Evolutionary conservation across 2,329 filamentous ascomycete species (phyloP), one percentile per base, ranked within the genome.

Genomic region (Emmonsia crescens): DNA sequence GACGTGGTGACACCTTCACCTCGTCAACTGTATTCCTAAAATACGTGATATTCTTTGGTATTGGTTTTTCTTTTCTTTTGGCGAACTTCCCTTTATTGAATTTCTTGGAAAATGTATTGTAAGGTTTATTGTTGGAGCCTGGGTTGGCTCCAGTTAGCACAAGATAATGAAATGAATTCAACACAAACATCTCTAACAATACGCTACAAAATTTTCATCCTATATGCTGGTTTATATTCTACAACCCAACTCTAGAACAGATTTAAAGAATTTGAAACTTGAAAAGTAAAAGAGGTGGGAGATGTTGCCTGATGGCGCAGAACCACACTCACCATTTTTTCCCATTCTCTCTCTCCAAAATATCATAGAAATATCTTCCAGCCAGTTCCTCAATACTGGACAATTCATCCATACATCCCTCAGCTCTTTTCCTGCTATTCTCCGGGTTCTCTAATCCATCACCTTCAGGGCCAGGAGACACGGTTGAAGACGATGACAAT

Each of bases 11-110:
- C 38, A n/a, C 52, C 65, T 2, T 56, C 61, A n/a, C 59, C 62
- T 12, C 65, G 65, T 1, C 63, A 60, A 57, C 27, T 55, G 49
- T 68, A 69, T 60, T 63, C 66, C 55, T 57, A 27, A 55, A 19
- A 57, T 42, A 36, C 36, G 12, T 40, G 8, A 9, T 55, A 12
- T n/a, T 33, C 16, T 19, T 33, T n/a, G 19, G 31, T 33, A 38
- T 38, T 55, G 19, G 31, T 21, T 31, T 55, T 38, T 21, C 16
- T 24, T 36, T 33, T 33, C 12, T 9, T 3, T 10, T 24, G 21
- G 52, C 52, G 31, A 27, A 49, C 24, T 29, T 49, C 24, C 24
- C 5, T 49, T 46, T 21, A 8, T 46, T 29, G 12, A 16, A 49
- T 49, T 49, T 5, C 12, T 27, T 4, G 46, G 24, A 16, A n/a